Conservation (phyloP, 2,329 filamentous ascomycete genomes). For the Eutypa lata region DNA sequence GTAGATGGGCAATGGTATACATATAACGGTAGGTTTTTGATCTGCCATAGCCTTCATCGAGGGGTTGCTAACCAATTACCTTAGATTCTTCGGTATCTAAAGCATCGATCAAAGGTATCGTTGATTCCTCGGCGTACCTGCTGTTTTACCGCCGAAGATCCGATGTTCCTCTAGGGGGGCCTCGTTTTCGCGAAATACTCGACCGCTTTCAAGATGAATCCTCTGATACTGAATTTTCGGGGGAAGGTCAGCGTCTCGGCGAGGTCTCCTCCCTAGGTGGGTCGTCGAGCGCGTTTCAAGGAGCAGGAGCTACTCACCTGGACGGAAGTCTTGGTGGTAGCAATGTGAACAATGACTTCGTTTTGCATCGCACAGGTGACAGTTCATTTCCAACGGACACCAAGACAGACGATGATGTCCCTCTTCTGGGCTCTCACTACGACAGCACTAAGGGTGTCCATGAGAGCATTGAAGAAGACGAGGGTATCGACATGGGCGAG, state of each 20-base stretch:
- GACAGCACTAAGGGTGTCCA: slow-evolving; percentile 31
- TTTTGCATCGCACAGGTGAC: slow-evolving; percentile 3
- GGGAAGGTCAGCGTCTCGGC: slow-evolving; percentile 86
- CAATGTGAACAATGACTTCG: slow-evolving; percentile 25
- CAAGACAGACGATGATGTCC: slow-evolving; percentile 18
- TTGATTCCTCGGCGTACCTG: slow-evolving; percentile 81
- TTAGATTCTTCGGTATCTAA: slow-evolving; percentile 72
- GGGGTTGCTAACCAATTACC: slow-evolving; percentile 35
- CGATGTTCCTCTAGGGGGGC: slow-evolving; percentile 72
- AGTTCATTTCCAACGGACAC: slow-evolving; percentile 2
- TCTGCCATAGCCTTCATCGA: not conserved
- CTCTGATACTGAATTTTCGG: slow-evolving; percentile 51
- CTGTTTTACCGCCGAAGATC: slow-evolving; percentile 93
- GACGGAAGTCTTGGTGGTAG: slow-evolving; percentile 57
- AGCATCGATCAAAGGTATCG: slow-evolving; percentile 58
- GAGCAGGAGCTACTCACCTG: slow-evolving; percentile 73
- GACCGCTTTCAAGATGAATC: slow-evolving; percentile 56
- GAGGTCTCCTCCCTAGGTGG: slow-evolving; percentile 80
- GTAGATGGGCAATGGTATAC: slow-evolving; percentile 88
- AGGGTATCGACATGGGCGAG: slow-evolving; percentile 40
- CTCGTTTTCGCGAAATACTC: slow-evolving; percentile 68
- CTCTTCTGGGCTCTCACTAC: slow-evolving; percentile 13
- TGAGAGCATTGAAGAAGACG: slow-evolving; percentile 46
- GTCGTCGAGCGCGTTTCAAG: slow-evolving; percentile 83
- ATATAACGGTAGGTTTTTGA: slow-evolving; percentile 76